phyloP scores from a whole-genome alignment of 2,329 filamentous ascomycete species.

The Hypoxylon sp. region DNA sequence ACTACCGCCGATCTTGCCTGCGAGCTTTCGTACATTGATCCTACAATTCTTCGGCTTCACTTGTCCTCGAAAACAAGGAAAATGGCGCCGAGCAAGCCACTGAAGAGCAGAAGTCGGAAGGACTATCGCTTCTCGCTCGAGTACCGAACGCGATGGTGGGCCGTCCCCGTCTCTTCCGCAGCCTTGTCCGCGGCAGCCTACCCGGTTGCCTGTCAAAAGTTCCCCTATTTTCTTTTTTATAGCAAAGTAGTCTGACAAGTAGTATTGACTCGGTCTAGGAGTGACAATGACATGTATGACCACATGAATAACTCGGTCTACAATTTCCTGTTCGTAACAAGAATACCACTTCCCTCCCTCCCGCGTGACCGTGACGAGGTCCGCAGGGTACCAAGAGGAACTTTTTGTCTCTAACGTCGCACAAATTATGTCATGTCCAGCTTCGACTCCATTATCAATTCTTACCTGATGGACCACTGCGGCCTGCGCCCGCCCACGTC shows the following conservation, averaged over 20 bases:
- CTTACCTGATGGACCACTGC: slow-evolving; percentile 83
- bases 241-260: slow-evolving; percentile 10
- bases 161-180: slow-evolving; percentile 2
- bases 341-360: not conserved
- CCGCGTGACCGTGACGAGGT: no score
- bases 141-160: slow-evolving; percentile 86
- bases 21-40: not conserved
- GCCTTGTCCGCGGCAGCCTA: not conserved
- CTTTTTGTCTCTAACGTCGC: slow-evolving; percentile 11
- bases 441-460: slow-evolving; percentile 90
- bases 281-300: slow-evolving; percentile 93
- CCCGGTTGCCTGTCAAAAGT: slow-evolving; percentile 2
- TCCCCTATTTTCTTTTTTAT: slow-evolving; percentile 20
- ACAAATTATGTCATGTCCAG: slow-evolving; percentile 47
- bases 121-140: slow-evolving; percentile 84
- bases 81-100: slow-evolving; percentile 48
- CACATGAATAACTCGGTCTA: slow-evolving; percentile 94
- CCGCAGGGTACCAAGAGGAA: not conserved
- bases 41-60: not conserved
- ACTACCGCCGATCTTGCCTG: not conserved
- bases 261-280: no score
- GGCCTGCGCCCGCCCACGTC: slow-evolving; percentile 74
- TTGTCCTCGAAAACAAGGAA: not conserved
- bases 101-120: slow-evolving; percentile 69
- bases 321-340: slow-evolving; percentile 69